Base-by-base conservation (phyloP, 2,329 filamentous ascomycete genomes). In the Anthostomella pinea region DNA sequence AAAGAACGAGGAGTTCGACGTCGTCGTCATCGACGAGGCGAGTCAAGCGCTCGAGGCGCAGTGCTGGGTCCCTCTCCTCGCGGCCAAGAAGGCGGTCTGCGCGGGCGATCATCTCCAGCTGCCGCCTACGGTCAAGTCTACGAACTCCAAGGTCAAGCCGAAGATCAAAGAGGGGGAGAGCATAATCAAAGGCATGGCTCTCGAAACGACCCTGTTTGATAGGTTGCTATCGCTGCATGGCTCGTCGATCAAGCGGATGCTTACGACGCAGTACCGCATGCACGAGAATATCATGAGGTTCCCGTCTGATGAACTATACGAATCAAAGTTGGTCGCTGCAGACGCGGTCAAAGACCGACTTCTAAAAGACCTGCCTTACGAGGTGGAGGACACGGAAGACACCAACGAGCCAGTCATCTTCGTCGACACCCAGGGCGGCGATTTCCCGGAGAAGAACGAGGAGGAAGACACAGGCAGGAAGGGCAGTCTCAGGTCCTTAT, bases 221-320 rank as follows among this genome's bases (percentile, higher is more conserved):
- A 78, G 93, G 18, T 72, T 98, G 26, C 72, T 98, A 28, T 73
- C 75, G 5, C 69, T 96, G 11, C 87, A 98, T 58, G 93, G 93
- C 1, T 66, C 81, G 1, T 71, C 70, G 4, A 89, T 98, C 66
- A 97, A 97, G 68, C 75, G 86, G 33, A 95, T 97, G 87, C 77
- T 98, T 16, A 97, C 88, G 4, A 95, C 85, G 4, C 93, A 98
- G 66, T 98, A 98, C 62, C 88, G 93, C 23, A 98, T 98, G 93
- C 89, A 98, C 59, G 85, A 95, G 56, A 81, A 73, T 35, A 97
- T 98, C 53, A 97, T 97, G 90, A 76, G 80, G 6, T 98, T 96
- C 54, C 91, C 93, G 0, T 96, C 91, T 0, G 77, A 86, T 44
- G 83, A 91, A 57, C 72, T 97, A 8, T 98, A 98, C 65, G 87